Base-by-base conservation (phyloP, 2,329 filamentous ascomycete genomes). In the Aspergillus fumigatus region DNA sequence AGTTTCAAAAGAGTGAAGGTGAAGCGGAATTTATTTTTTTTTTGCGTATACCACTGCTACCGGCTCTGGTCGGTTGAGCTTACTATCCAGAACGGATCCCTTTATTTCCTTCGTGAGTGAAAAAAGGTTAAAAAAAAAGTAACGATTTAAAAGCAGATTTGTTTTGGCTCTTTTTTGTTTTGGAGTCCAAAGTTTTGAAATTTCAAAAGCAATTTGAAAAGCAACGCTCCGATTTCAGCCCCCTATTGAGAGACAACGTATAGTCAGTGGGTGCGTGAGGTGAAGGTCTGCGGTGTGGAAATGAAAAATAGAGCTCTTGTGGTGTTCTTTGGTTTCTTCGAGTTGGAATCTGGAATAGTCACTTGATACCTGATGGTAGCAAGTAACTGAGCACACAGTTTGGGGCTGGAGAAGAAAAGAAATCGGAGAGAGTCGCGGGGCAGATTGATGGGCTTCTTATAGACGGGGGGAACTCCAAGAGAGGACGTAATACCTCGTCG, bases 61-160 rank as follows among this genome's bases (percentile, higher is more conserved):
- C 43, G 43, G 45, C 29, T 38, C 29, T 54, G 52, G 19, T 38
- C 45, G 52, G 25, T 47, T 26, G 2, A 7, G 27, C 52, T 29
- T 54, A 54, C 40, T 54, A 11, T 54, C 52, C 21, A 54, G 45
- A 54, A 54, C 52, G 52, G 52, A 50, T 54, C 43, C 45, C 52
- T 54, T 54, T 54, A 40, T 54, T 54, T 54, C 52, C 52, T 54
- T 49, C 32, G 47, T 50, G 47, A 54, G 52, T 48, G 47, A 54
- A 54, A 54, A 54, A 49, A 49, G 47, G 35, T 54, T 40, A 54
- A 50, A 54, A 53, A 53, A 48, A 53, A 21, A 9, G 17, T 17
- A 25, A 47, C 43, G 11, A 47, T 47, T 26, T 47, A 26, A 47
- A 47, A 47, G 21, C 43, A 25, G 43, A 47, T 47, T 47, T 23